phyloP scores from a whole-genome alignment of 2,329 filamentous ascomycete genomes.

The Fusarium devonianum region DNA sequence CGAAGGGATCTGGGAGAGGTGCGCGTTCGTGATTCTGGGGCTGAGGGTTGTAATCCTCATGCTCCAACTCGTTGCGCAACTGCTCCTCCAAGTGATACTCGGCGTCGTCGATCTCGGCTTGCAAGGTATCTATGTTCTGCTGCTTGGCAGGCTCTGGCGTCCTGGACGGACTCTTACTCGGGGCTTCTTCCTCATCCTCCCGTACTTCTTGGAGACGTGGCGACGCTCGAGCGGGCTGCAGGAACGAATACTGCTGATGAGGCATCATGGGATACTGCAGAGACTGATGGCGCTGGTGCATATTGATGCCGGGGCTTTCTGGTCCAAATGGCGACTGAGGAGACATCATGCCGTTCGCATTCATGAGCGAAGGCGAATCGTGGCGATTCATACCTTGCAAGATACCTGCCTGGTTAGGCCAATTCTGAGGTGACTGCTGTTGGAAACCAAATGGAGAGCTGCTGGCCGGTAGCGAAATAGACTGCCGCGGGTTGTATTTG shows the following conservation, averaged over 20 bases:
- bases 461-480: slow-evolving; percentile 69
- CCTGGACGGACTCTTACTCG: slow-evolving; percentile 60
- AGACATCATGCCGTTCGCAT: slow-evolving; percentile 64
- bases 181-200: slow-evolving; percentile 73
- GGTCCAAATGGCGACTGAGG: slow-evolving; percentile 69
- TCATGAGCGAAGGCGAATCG: slow-evolving; percentile 69
- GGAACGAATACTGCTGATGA: slow-evolving; percentile 63
- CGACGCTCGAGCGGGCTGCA: slow-evolving; percentile 62
- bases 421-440: slow-evolving; percentile 65
- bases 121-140: slow-evolving; percentile 72
- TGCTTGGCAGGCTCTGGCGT: slow-evolving; percentile 59
- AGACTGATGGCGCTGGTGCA: slow-evolving; percentile 66
- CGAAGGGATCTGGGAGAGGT: slow-evolving; percentile 34
- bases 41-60: slow-evolving; percentile 77
- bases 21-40: slow-evolving; percentile 46
- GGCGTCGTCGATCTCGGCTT: slow-evolving; percentile 84
- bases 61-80: slow-evolving; percentile 78
- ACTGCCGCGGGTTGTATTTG: slow-evolving; percentile 74
- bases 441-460: slow-evolving; percentile 73
- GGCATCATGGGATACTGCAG: slow-evolving; percentile 65
- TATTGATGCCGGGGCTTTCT: slow-evolving; percentile 55
- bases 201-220: slow-evolving; percentile 74
- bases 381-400: slow-evolving; percentile 61
- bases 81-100: slow-evolving; percentile 86
- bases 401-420: slow-evolving; percentile 65